Base-by-base conservation (phyloP, 2,329 filamentous ascomycete genomes). In the Exophiala oligosperma region DNA sequence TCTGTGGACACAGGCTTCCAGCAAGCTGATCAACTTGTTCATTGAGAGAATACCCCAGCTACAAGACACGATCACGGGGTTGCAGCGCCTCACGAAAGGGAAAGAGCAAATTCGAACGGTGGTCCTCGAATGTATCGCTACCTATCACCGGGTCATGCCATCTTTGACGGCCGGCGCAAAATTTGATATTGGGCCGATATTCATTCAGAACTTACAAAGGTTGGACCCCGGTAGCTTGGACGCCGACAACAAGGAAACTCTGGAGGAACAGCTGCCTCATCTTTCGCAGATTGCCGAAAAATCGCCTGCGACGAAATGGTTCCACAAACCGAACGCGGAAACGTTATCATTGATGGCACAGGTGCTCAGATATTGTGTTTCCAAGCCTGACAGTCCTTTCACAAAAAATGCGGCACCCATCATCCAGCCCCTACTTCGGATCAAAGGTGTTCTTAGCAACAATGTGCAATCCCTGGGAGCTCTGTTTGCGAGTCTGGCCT, bases 271-370 rank as follows among this genome's bases (percentile, higher is more conserved):
- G 72, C 77, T 97, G 28, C 87, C 92, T 70, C 90, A 93, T 70
- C 78, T 96, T 17, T 84, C 96, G 17, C 82, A 86, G 29, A 90
- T 97, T 70, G 91, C 92, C 2, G 84, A 86, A 62, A 85, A 87
- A 66, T 95, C 92, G 2, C 86, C 90, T 0, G 87, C 87, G 4
- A 94, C 96, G 86, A 86, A 89, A 62, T 97, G 93, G 93, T 97
- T 94, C 77, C 82, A 89, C 62, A 92, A 90, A 68, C 78, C 81
- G 60, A 83, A 80, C 76, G 70, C 65, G 72, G 61, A 57, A 28
- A 28, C 38, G 28, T 72, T 11, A 72, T 80, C 64, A 72, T 76
- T 63, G 71, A 72, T 55, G 74, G 75, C 44, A 71, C 74, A 21
- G 74, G 76, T 63, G 73, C 71, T 14, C 75, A 73, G 3, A 71